Percentiles rank a stretch among this genome's conserved stretches.
Evolutionary conservation across 805 yeast species (phyloP).

Genomic region (Monosporozyma unispora): DNA sequence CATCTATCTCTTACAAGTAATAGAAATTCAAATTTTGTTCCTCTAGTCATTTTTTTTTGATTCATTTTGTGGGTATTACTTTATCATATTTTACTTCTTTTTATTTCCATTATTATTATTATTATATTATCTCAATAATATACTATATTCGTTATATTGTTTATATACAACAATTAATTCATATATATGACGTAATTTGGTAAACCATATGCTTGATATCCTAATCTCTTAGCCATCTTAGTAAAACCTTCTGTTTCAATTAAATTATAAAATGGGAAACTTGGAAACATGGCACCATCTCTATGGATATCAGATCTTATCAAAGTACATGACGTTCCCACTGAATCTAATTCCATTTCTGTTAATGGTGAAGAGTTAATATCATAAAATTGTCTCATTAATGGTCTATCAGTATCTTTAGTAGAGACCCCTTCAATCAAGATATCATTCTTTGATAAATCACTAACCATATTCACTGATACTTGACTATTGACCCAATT

Average conservation of each 20-base stretch:
- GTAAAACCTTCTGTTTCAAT: conserved; percentile 95
- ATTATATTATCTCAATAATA: background rate
- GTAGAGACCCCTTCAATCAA: conserved; percentile 85
- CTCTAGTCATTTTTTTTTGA: background rate
- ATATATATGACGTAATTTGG: conserved; percentile 80
- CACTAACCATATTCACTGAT: conserved; percentile 59
- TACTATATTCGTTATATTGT: background rate
- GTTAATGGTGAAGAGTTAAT: conserved; percentile 48
- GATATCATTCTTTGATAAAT: conserved; percentile 72
- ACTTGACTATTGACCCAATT: conserved; percentile 82
- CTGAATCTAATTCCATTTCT: conserved; percentile 83
- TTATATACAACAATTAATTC: conserved; percentile 15
- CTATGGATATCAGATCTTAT: conserved; percentile 94
- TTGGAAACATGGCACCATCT: conserved; percentile 97
- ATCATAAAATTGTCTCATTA: conserved; percentile 78
- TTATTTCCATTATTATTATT: background rate
- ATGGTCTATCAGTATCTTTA: conserved; percentile 78
- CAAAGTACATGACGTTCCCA: conserved; percentile 88
- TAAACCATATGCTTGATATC: conserved; percentile 78
- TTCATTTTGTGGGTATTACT: background rate
- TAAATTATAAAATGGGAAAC: conserved; percentile 88
- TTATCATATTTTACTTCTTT: background rate
- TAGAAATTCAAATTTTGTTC: background rate
- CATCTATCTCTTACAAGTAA: background rate
- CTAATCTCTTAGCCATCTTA: conserved; percentile 84